Evolutionary conservation across 805 yeast species (phyloP), one percentile per base, ranked within the genome.

Genomic region (Dipodascopsis uninucleata): DNA sequence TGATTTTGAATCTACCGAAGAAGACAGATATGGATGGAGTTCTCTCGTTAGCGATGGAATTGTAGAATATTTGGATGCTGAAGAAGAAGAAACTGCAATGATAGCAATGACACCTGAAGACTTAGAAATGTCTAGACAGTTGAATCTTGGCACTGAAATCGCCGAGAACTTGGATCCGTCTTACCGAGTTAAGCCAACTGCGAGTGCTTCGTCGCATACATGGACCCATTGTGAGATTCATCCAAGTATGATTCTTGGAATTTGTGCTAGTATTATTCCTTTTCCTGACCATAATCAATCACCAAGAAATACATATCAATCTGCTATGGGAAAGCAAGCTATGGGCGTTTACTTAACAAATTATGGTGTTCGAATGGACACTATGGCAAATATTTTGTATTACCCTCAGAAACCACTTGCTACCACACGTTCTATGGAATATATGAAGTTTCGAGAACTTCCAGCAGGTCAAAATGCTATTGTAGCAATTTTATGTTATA

Each of bases 271-370:
- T 23, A 88, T 93, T 64, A 93, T 93, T 75, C 99, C 99, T 16
- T 93, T 93, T 85, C 99, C 99, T 10, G 98, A 93, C 71, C 99
- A 93, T 69, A 93, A 93, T 68, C 98, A 93, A 74, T 89, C 97
- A 49, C 98, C 98, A 49, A 90, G 98, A 81, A 93, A 93, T 65
- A 93, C 98, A 3, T 93, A 93, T 69, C 98, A 93, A 72, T 89
- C 96, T 65, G 98, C 98, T 54, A 93, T 93, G 98, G 98, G 98
- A 79, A 93, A 93, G 69, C 98, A 93, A 71, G 98, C 98, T 46
- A 93, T 93, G 98, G 98, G 98, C 64, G 97, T 93, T 7, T 90
- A 85, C 67, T 75, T 90, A 60, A 93, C 98, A 3, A 93, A 93
- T 63, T 93, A 90, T 67, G 78, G 82, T 47, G 96, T 90, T 41